Evolutionary conservation across 345 rosid species (phyloP).

Genomic region (Heritiera fomes): DNA sequence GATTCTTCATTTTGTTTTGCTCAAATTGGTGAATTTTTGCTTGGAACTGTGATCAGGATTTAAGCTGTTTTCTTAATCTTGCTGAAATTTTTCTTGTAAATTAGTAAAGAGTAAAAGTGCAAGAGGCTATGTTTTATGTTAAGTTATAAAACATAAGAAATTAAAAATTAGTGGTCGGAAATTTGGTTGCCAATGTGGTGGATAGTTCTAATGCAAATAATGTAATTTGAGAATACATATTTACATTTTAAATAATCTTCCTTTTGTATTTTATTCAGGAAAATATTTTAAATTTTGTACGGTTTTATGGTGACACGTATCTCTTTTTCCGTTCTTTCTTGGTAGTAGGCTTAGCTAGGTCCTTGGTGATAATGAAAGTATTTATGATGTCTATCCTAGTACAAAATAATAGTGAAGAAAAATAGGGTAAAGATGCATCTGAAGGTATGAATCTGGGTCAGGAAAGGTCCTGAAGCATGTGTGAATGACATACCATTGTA

Average conservation of each 20-base stretch:
- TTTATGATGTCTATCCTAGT: background rate
- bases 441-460: background rate
- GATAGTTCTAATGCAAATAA: background rate
- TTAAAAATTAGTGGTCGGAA: slow-evolving; percentile 4
- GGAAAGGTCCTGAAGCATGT: slow-evolving; percentile 7
- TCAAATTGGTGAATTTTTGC: background rate
- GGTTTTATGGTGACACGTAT: background rate
- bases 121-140: background rate
- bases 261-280: background rate
- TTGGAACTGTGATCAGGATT: background rate
- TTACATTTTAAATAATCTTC: background rate
- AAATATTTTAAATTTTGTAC: background rate
- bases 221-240: background rate
- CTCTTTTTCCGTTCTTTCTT: slow-evolving; percentile 3
- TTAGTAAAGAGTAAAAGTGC: background rate
- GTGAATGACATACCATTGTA: background rate
- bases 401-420: slow-evolving; percentile 1
- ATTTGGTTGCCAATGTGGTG: background rate
- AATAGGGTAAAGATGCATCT: background rate
- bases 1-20: slow-evolving; percentile 6
- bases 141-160: background rate
- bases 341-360: background rate
- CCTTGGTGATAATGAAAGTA: background rate
- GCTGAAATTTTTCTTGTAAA: background rate
- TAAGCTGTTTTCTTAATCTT: background rate